These are phyloP conservation scores for Brassica cretica DNA, from an alignment of 345 rosid species.

Conservation along the genomic window DNA sequence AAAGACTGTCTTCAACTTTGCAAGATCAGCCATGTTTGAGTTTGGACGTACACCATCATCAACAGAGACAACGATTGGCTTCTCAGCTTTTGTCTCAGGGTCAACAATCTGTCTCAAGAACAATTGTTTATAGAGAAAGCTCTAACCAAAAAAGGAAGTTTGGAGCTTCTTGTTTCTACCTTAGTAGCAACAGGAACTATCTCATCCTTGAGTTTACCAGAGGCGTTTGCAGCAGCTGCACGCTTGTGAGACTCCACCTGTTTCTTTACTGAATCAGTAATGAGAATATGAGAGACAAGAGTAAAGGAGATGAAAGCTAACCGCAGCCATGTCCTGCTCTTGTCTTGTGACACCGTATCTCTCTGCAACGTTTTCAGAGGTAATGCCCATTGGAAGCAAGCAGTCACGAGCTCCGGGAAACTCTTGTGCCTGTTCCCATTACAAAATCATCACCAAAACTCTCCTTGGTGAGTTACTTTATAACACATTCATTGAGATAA, in stretches of 20 bases:
- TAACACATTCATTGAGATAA: constrained; percentile 2
- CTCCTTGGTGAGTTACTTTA: background rate
- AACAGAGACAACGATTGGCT: constrained; percentile 54
- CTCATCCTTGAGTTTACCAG: constrained; percentile 91
- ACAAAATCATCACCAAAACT: background rate
- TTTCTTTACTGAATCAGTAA: constrained; percentile 21
- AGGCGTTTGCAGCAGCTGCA: constrained; percentile 82
- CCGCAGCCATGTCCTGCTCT: constrained; percentile 94
- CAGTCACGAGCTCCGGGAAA: constrained; percentile 81
- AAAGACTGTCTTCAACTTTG: constrained; percentile 85
- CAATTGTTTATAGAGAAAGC: constrained; percentile 20
- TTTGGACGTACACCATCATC: constrained; percentile 90
- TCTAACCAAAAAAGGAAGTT: background rate
- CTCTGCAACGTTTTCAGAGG: constrained; percentile 94
- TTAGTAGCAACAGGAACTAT: constrained; percentile 79
- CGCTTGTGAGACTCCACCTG: constrained; percentile 94
- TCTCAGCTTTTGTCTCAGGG: constrained; percentile 79
- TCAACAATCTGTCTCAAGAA: constrained; percentile 60
- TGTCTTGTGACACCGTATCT: constrained; percentile 73
- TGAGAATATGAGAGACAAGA: constrained; percentile 10
- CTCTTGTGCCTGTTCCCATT: constrained; percentile 49
- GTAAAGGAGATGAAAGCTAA: constrained; percentile 35
- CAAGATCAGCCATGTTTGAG: constrained; percentile 60
- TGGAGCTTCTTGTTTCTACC: constrained; percentile 45
- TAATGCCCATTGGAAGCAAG: constrained; percentile 96